phyloP scores from a whole-genome alignment of 225 moss, liverwort and hornwort genomes.

The Marchantia polymorpha region DNA sequence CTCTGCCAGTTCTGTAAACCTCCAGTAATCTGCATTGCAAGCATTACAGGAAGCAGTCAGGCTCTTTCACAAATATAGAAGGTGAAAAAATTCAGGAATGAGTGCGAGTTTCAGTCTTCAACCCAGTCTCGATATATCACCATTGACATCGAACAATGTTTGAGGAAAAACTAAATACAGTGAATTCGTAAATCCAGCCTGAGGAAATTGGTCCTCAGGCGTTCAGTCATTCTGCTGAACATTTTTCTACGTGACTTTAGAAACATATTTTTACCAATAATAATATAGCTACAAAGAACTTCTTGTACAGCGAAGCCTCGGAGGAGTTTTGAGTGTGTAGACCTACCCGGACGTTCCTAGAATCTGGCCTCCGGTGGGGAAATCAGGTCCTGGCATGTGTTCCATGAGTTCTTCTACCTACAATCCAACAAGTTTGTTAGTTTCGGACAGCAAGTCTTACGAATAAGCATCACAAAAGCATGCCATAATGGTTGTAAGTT shows the following conservation, averaged over 20 bases:
- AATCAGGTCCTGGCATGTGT: conserved; percentile 93
- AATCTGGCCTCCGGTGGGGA: conserved; percentile 92
- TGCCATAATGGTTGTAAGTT: background rate
- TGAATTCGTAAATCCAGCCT: background rate
- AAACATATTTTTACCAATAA: background rate
- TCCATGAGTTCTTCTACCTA: conserved; percentile 99
- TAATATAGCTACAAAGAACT: background rate
- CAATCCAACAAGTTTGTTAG: conserved; percentile 1
- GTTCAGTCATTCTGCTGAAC: background rate
- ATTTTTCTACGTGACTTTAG: background rate
- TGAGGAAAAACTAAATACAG: background rate
- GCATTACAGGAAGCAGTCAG: background rate
- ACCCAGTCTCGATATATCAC: background rate
- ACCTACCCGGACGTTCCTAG: conserved; percentile 76
- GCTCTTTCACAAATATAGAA: background rate
- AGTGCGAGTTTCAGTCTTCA: background rate
- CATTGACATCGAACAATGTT: background rate
- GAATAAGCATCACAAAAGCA: background rate
- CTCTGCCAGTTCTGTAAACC: conserved; percentile 88
- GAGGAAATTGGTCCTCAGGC: background rate
- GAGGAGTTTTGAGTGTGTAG: background rate
- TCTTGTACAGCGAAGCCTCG: background rate
- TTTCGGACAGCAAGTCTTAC: background rate
- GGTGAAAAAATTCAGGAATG: background rate
- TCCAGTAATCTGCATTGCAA: conserved; percentile 64